A percentile compares a stretch with the other conserved stretches of the same genome.
phyloP scores from a whole-genome alignment of 2,329 filamentous ascomycete genomes.

The Nemania sp. region DNA sequence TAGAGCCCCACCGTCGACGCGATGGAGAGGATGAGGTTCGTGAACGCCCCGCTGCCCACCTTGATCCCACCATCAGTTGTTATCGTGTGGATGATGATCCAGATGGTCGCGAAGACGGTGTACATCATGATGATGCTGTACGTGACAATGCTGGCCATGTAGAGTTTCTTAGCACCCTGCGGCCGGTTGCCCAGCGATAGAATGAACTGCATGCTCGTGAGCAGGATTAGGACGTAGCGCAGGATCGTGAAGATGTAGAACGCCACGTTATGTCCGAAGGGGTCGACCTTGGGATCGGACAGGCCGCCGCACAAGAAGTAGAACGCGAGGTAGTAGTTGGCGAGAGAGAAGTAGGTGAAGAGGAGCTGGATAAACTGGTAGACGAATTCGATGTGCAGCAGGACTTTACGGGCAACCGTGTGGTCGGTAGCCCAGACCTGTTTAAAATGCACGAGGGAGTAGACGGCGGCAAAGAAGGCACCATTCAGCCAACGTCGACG shows the following conservation, averaged over 20 bases:
- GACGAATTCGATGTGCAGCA: slow-evolving; percentile 92
- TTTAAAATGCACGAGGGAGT: slow-evolving; percentile 91
- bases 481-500: slow-evolving; percentile 97
- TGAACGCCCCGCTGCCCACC: slow-evolving; percentile 88
- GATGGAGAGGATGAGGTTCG: slow-evolving; percentile 90
- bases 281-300: slow-evolving; percentile 77
- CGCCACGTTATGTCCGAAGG: slow-evolving; percentile 87
- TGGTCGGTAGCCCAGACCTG: slow-evolving; percentile 96
- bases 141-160: slow-evolving; percentile 84
- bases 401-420: slow-evolving; percentile 82
- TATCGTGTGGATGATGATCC: slow-evolving; percentile 82
- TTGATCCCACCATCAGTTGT: slow-evolving; percentile 51
- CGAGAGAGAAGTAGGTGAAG: slow-evolving; percentile 97
- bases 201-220: slow-evolving; percentile 96
- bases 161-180: slow-evolving; percentile 91
- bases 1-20: slow-evolving; percentile 89
- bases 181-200: slow-evolving; percentile 94
- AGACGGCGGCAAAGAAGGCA: slow-evolving; percentile 97
- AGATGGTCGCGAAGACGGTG: slow-evolving; percentile 86
- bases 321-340: slow-evolving; percentile 99
- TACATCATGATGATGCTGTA: slow-evolving; percentile 95
- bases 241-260: slow-evolving; percentile 84
- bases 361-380: slow-evolving; percentile 92
- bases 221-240: slow-evolving; percentile 80
- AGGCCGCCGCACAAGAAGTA: slow-evolving; percentile 96